Evolutionary conservation across 2,329 filamentous ascomycete genomes (phyloP).

Genomic region (Leptographium radiaticola): DNA sequence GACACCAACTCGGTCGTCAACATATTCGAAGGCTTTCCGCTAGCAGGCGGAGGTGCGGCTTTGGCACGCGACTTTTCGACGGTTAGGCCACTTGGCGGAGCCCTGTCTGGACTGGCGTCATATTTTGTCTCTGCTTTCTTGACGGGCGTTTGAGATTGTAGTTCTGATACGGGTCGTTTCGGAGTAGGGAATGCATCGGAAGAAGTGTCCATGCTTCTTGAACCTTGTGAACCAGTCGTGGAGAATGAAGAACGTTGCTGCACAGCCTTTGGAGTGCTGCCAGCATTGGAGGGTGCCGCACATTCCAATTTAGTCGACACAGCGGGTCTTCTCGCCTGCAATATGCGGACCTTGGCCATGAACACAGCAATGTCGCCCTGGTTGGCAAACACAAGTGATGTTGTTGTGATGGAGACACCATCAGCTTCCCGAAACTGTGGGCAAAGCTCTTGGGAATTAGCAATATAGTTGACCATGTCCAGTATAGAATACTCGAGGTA

Average conservation of each 20-base stretch:
- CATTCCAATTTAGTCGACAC: not conserved
- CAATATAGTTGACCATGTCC: slow-evolving; percentile 11
- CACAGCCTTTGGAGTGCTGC: not conserved
- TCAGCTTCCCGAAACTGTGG: slow-evolving; percentile 10
- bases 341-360: slow-evolving; percentile 4
- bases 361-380: slow-evolving; percentile 7
- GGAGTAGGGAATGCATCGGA: not conserved
- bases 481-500: slow-evolving; percentile 10
- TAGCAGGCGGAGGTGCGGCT: not conserved
- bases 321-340: not conserved
- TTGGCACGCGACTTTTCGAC: not conserved
- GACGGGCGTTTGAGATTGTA: not conserved
- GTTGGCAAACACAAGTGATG: slow-evolving; percentile 3
- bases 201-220: not conserved
- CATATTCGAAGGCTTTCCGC: no score
- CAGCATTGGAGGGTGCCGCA: not conserved
- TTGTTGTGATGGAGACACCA: slow-evolving; percentile 8
- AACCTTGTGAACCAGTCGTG: not conserved
- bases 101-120: not conserved
- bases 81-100: no score
- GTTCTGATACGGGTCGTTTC: not conserved
- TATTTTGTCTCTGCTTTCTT: not conserved
- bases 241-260: not conserved
- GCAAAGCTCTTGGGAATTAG: slow-evolving; percentile 4
- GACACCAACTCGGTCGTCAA: not conserved